phyloP scores from a whole-genome alignment of 2,329 filamentous ascomycete species.

The Akanthomyces uredinophilus region DNA sequence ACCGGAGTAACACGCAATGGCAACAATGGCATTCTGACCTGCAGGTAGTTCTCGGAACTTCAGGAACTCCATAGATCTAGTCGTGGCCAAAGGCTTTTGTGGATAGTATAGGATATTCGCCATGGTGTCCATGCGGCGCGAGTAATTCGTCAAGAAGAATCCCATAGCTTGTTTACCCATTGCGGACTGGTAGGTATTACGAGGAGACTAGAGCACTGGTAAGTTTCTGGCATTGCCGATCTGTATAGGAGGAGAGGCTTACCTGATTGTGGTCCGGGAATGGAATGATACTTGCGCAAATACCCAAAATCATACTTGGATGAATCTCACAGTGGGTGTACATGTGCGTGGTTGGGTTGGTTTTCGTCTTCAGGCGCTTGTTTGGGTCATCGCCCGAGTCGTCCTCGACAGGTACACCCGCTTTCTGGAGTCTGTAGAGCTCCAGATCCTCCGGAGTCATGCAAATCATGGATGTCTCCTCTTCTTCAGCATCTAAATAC shows the following conservation, averaged over 20 bases:
- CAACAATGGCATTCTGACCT: constrained; percentile 96
- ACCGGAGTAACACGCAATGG: constrained; percentile 93
- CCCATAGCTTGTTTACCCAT: constrained; percentile 99
- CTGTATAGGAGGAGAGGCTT: constrained; percentile 25
- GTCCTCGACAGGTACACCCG: constrained; percentile 58
- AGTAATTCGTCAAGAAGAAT: constrained; percentile 95
- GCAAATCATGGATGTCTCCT: constrained; percentile 97
- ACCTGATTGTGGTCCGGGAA: constrained; percentile 98
- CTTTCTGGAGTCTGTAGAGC: constrained; percentile 64
- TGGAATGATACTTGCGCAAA: constrained; percentile 98
- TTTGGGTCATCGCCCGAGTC: constrained; percentile 65
- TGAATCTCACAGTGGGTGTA: constrained; percentile 99
- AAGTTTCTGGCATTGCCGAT: constrained; percentile 26
- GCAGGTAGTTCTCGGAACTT: constrained; percentile 97
- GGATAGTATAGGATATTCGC: constrained; percentile 98
- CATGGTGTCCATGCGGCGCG: constrained; percentile 98
- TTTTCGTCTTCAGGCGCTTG: constrained; percentile 78
- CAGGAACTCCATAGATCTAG: constrained; percentile 95
- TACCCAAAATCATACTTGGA: constrained; percentile 96
- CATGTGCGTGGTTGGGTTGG: constrained; percentile 81
- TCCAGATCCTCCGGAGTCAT: constrained; percentile 97
- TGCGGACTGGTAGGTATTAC: constrained; percentile 98
- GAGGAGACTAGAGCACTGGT: constrained; percentile 62
- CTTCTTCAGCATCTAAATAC: constrained; percentile 95
- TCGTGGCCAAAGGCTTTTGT: constrained; percentile 94